A percentile compares a stretch with the other conserved stretches of the same genome.
Conservation (phyloP, 1,284 basidiomycete species). For the Thelephora terrestris region DNA sequence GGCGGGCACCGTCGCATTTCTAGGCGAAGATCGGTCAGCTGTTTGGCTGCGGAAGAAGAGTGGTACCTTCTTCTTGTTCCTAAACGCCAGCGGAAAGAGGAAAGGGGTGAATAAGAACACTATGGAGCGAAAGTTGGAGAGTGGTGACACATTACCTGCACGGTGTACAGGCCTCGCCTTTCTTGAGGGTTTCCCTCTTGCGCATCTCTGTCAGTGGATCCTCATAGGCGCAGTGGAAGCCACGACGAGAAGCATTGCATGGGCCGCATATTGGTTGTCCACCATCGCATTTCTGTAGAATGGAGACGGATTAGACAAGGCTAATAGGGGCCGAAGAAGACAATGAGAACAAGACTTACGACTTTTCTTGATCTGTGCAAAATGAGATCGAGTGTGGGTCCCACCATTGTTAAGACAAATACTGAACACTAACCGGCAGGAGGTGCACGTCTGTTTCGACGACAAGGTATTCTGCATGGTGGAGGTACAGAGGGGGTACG, state of each 20-base stretch:
- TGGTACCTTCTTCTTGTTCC: neutral
- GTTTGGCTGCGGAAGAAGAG: neutral
- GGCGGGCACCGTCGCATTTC: neutral
- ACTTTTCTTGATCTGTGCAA: too few species aligned
- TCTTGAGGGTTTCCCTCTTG: neutral
- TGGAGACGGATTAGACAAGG: neutral
- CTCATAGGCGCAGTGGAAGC: neutral
- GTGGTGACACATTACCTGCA: neutral
- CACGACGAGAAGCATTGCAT: neutral
- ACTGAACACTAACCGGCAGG: too few species aligned
- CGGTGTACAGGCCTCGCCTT: constrained; percentile 1
- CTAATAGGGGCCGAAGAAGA: neutral
- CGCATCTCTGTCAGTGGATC: too few species aligned
- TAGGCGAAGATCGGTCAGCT: neutral
- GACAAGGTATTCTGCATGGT: too few species aligned
- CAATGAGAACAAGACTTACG: neutral
- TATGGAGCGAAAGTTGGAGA: neutral
- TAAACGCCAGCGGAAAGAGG: neutral
- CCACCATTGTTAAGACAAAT: too few species aligned
- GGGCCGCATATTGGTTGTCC: neutral
- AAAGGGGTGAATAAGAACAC: neutral
- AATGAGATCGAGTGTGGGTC: too few species aligned
- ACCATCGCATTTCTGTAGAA: neutral
- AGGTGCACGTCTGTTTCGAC: too few species aligned
- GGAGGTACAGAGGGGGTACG: too few species aligned